Base-by-base conservation (phyloP, 2,329 filamentous ascomycete species). In the Arthroderma sp. region DNA sequence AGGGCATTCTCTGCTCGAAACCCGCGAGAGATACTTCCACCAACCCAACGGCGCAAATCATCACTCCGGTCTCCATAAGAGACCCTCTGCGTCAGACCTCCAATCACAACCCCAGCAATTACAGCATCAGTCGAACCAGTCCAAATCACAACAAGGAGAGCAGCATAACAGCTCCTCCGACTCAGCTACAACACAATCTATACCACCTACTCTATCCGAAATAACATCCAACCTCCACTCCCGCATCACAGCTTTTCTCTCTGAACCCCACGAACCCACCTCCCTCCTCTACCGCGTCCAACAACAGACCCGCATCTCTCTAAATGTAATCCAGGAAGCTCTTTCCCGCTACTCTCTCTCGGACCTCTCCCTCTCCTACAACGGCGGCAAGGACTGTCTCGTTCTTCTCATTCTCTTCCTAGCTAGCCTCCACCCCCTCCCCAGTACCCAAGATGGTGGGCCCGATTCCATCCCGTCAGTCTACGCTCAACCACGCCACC, bases 301-400 rank as follows among this genome's bases (percentile, higher is more conserved):
- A 65, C 65, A 68, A 46, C 87, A 91, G 68, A 83, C 84, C 38
- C 75, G 78, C 49, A 69, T 77, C 43, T 81, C 86, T 27, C 71
- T 94, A 56, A 72, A 65, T 22, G 79, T 94, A 22, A 78, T 95
- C 47, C 74, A 78, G 49, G 75, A 85, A 55, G 85, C 88, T 9
- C 69, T 95, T 57, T 65, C 76, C 50, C 74, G 73, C 58, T 96
- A 94, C 63, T 74, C 74, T 80, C 75, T 83, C 50, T 73, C 81
- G 47, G 75, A 93, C 59, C 74, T 96, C 49, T 86, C 88, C 4
- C 72, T 96, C 51, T 94, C 89, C 46, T 98, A 95, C 67, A 98
- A 98, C 57, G 91, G 91, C 59, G 91, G 91, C 49, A 98, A 98
- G 64, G 91, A 96, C 72, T 96, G 89, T 57, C 81, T 96, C 11